phyloP scores from a whole-genome alignment of 208 protist genomes.

The Trypanosoma brucei region DNA sequence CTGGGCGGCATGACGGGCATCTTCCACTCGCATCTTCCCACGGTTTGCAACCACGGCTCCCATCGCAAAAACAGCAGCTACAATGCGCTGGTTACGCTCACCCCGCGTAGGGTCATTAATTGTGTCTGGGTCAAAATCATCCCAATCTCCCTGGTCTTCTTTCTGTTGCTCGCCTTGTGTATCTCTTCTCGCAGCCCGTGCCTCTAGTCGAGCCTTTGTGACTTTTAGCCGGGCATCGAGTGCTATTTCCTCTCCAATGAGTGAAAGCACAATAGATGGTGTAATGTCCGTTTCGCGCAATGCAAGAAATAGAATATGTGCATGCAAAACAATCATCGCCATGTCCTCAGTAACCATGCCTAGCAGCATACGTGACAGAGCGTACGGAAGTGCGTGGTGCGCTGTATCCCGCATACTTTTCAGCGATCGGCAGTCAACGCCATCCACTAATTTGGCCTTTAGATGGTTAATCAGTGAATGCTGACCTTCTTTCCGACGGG shows the following conservation, averaged over 20 bases:
- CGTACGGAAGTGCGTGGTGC: constrained; percentile 79
- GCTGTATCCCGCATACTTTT: constrained; percentile 60
- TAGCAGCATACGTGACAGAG: constrained; percentile 69
- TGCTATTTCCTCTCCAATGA: constrained; percentile 74
- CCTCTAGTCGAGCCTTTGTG: constrained; percentile 42
- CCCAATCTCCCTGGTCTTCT: constrained; percentile 36
- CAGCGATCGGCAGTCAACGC: constrained; percentile 59
- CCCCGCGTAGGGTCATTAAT: constrained; percentile 84
- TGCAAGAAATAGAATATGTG: constrained; percentile 65
- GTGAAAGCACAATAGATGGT: constrained; percentile 50
- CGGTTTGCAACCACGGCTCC: constrained; percentile 42
- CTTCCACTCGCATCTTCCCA: constrained; percentile 28
- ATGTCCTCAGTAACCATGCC: constrained; percentile 86
- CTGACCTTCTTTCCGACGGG: constrained; percentile 68
- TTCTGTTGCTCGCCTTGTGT: constrained; percentile 8
- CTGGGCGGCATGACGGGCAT: constrained; percentile 36
- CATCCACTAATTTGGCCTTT: constrained; percentile 50
- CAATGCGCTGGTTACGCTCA: constrained; percentile 83
- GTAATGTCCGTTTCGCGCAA: constrained; percentile 51
- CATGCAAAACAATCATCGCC: constrained; percentile 68
- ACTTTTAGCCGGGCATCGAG: constrained; percentile 63
- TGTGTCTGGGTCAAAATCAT: constrained; percentile 76
- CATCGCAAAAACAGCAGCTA: constrained; percentile 72
- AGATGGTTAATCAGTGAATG: constrained; percentile 84
- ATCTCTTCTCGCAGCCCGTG: constrained; percentile 10